These are phyloP conservation scores for Boletus vermiculosoides DNA, from an alignment of 768 basidiomycete genomes.

Conservation along the genomic window DNA sequence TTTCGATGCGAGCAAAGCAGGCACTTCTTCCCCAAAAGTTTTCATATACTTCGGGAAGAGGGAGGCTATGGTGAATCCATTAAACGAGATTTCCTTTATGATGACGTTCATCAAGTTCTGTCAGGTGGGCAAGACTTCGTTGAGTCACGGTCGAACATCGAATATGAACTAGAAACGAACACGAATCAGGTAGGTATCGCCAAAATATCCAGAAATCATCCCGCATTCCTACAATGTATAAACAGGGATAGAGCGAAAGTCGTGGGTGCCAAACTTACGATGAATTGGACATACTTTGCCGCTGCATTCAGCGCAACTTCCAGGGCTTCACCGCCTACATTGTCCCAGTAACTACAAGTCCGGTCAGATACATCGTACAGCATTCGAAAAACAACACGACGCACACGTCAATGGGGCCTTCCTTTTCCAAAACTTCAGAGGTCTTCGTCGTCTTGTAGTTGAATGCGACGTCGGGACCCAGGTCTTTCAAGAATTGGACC, in stretches of 20 bases:
- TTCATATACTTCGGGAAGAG: conserved; percentile 34
- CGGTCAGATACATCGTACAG: not conserved
- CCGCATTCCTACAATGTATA: not conserved
- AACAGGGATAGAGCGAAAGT: not conserved
- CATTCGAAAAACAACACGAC: not conserved
- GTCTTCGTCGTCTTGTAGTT: not conserved
- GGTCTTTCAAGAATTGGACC: not conserved
- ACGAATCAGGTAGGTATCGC: not conserved
- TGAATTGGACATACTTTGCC: not conserved
- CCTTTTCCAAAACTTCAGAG: not conserved
- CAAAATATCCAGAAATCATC: not conserved
- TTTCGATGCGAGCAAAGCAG: conserved; percentile 41
- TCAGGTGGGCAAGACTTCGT: not conserved
- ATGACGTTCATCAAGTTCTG: conserved; percentile 2
- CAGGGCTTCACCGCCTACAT: not conserved
- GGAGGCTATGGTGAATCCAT: conserved; percentile 40
- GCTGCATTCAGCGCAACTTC: not conserved
- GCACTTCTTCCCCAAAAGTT: conserved; percentile 42
- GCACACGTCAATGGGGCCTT: not conserved
- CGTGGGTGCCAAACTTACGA: not conserved
- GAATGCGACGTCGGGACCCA: not conserved
- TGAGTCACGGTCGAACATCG: not conserved
- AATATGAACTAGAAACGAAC: not conserved
- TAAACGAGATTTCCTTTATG: conserved; percentile 39
- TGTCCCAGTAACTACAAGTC: not conserved